These are phyloP conservation scores for Hydnomerulius pinastri DNA, from an alignment of 768 basidiomycete species.

Conservation along the genomic window DNA sequence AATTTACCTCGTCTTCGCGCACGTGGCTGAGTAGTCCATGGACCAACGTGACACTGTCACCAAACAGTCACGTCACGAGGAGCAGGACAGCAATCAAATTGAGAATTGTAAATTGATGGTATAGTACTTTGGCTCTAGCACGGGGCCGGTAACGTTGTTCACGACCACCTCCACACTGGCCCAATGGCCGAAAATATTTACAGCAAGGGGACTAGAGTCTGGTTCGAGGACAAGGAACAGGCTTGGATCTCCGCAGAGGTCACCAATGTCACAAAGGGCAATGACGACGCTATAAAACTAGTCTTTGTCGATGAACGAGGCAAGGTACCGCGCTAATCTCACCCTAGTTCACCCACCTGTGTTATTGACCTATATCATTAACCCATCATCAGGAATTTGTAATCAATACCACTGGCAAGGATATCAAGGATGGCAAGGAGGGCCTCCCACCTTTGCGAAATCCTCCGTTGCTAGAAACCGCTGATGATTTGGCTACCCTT, in stretches of 20 bases:
- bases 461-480: constrained; percentile 93
- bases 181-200: constrained; percentile 90
- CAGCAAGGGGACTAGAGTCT: constrained; percentile 86
- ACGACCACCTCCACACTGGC: constrained; percentile 24
- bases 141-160: constrained; percentile 8
- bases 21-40: no score
- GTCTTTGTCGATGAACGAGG: constrained; percentile 88
- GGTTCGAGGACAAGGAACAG: constrained; percentile 93
- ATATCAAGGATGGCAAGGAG: constrained; percentile 78
- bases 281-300: constrained; percentile 79
- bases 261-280: constrained; percentile 57
- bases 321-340: constrained; percentile 58
- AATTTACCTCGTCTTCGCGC: no score
- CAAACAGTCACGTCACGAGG: constrained; percentile 24
- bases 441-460: constrained; percentile 92
- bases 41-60: no score
- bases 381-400: constrained; percentile 60
- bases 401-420: constrained; percentile 76
- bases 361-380: background rate
- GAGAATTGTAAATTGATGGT: no score
- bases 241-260: constrained; percentile 95
- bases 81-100: background rate
- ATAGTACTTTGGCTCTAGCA: no score
- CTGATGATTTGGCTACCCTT: constrained; percentile 96
- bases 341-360: constrained; percentile 8